These are phyloP conservation scores for Penicillium sp. DNA, from an alignment of 2,329 filamentous ascomycete species.

Conservation along the genomic window DNA sequence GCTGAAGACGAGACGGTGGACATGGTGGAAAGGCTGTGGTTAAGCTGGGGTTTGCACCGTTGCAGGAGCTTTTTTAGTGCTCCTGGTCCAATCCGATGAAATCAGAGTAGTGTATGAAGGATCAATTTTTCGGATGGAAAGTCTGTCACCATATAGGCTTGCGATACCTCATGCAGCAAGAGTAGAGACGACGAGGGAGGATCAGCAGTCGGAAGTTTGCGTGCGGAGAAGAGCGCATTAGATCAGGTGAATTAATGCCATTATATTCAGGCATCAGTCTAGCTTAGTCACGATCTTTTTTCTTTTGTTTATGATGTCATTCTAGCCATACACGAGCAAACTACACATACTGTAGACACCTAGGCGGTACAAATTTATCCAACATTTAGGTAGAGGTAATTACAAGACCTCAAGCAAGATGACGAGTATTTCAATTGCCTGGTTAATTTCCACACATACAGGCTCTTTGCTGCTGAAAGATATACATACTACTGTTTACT, in stretches of 20 bases:
- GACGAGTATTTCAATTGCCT: no score
- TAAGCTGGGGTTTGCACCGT: slow-evolving; percentile 10
- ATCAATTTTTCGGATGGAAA: slow-evolving; percentile 1
- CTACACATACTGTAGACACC: no score
- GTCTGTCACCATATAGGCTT: not conserved
- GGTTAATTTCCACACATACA: no score
- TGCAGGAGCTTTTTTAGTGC: slow-evolving; percentile 11
- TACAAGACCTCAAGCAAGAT: no score
- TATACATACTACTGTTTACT: not conserved
- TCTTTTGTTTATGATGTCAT: not conserved
- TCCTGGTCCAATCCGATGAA: slow-evolving; percentile 5
- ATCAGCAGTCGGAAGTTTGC: slow-evolving; percentile 18
- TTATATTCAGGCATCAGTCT: slow-evolving; percentile 10
- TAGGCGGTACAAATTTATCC: no score
- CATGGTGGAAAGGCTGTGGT: slow-evolving; percentile 18
- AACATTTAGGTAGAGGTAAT: no score
- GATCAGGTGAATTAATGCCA: slow-evolving; percentile 25
- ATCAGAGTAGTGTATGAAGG: not conserved
- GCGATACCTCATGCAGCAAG: slow-evolving; percentile 6
- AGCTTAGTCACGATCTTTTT: slow-evolving; percentile 13
- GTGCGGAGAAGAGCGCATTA: slow-evolving; percentile 27
- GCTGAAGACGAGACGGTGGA: slow-evolving; percentile 30
- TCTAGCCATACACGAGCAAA: not conserved
- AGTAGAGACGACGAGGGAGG: slow-evolving; percentile 3
- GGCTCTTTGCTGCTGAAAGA: no score